Conservation (phyloP, 2,329 filamentous ascomycete species). For the Claviceps quebecensis region DNA sequence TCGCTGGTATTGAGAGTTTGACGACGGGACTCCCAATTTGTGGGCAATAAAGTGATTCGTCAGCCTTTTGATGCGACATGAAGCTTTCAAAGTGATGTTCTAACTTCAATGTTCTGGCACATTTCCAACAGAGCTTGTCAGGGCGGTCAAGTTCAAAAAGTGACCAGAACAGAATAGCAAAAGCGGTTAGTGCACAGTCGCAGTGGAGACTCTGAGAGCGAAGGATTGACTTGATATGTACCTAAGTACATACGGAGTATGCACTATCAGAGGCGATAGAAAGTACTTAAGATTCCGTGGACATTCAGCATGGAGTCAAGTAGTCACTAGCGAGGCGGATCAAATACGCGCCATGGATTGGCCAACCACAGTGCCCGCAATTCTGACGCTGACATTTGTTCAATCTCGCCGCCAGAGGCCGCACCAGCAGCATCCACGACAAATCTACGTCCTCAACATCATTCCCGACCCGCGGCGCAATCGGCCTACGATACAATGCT, state of each 20-base stretch:
- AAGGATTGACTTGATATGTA: background rate
- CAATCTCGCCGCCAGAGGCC: conserved; percentile 22
- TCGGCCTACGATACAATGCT: conserved; percentile 26
- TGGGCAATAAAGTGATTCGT: background rate
- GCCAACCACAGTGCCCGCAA: conserved; percentile 26
- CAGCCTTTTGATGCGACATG: background rate
- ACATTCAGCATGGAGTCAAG: no score
- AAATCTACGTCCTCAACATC: conserved; percentile 13
- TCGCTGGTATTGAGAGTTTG: background rate
- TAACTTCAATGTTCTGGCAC: background rate
- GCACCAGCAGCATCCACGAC: conserved; percentile 18
- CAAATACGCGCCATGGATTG: conserved; percentile 20
- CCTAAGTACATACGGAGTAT: no score
- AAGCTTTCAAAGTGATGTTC: background rate
- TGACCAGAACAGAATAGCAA: background rate
- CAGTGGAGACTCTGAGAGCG: background rate
- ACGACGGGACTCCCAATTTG: background rate
- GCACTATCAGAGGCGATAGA: background rate
- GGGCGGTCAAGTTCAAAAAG: no score
- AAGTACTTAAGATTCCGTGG: background rate
- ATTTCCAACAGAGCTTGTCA: background rate
- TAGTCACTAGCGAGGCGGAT: conserved; percentile 16
- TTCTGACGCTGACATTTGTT: conserved; percentile 22
- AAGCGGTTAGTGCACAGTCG: background rate
- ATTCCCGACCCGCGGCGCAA: conserved; percentile 9